Evolutionary conservation across 306 rosid species (phyloP), one percentile per base, ranked within the genome.

Genomic region (Hippophae tibetana): DNA sequence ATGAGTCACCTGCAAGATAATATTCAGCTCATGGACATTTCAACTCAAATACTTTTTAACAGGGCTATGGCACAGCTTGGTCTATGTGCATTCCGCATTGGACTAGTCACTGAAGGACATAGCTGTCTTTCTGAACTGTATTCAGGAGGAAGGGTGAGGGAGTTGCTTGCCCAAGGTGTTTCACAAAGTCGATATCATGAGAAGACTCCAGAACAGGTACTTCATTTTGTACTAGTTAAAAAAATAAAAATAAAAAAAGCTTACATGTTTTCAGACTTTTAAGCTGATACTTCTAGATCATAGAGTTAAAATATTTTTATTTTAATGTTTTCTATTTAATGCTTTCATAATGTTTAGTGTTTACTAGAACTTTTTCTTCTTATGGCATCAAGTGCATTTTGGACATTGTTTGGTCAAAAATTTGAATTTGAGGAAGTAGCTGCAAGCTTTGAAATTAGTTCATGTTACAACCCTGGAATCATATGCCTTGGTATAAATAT

Each of bases 201-300:
- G 72, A 93, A 93, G 79, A 93, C 97, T 62, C 97, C 99, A 7
- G 99, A 93, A 72, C 99, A 93, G 99, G 99, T 92, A 69, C 54
- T 61, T 10, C 26, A 13, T 25, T 64, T 48, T 38, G 54, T 18
- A 10, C 5, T 10, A 43, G 27, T 45, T 47, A 0, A 11, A 9
- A 43, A 3, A 1, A 40, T n/a, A 48, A 31, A 2, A 31, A 31
- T 31, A 31, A 31, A 31, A 1, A 31, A 31, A 31, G 38, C 23
- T 49, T 13, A 49, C 14, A 49, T 12, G 13, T 23, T 49, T 12
- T 1, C 14, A 6, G 5, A 12, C 1, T 49, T 1, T 1, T 10
- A 13, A 9, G 50, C 50, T 47, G 13, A 11, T 13, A 6, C 13
- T 49, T 13, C 14, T 49, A 27, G 38, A 27, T 27, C 4, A 27